Conservation (phyloP, 345 rosid genomes). For the Lumnitzera racemosa region DNA sequence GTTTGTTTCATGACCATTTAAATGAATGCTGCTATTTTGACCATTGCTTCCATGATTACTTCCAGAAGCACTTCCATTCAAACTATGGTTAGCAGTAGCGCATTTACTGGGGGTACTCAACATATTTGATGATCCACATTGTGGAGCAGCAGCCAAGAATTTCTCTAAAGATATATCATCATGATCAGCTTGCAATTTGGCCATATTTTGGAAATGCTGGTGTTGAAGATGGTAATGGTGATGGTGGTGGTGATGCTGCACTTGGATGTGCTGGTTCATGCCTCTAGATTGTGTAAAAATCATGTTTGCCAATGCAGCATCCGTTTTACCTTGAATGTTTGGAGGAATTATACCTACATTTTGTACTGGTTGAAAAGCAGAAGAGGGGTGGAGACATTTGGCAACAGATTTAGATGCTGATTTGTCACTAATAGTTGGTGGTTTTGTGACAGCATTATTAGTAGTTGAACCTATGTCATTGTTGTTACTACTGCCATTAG, state of each 20-base stretch:
- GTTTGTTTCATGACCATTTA: slow-evolving; percentile 22
- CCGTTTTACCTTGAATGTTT: slow-evolving; percentile 13
- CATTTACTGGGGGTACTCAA: slow-evolving; percentile 14
- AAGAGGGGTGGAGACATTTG: slow-evolving; percentile 20
- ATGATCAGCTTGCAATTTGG: slow-evolving; percentile 11
- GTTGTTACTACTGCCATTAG: slow-evolving; percentile 40
- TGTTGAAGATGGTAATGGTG: slow-evolving; percentile 26
- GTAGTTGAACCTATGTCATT: slow-evolving; percentile 33
- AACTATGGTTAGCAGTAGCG: slow-evolving; percentile 19
- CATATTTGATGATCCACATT: slow-evolving; percentile 27
- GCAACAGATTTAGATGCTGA: slow-evolving; percentile 16
- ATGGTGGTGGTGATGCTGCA: slow-evolving; percentile 32
- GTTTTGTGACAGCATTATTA: slow-evolving; percentile 24
- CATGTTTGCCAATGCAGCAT: slow-evolving; percentile 11
- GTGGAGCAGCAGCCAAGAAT: slow-evolving; percentile 17
- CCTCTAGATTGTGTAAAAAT: slow-evolving; percentile 14
- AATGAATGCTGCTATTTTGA: slow-evolving; percentile 23
- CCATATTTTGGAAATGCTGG: slow-evolving; percentile 21
- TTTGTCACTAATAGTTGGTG: slow-evolving; percentile 13
- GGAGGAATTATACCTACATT: slow-evolving; percentile 15
- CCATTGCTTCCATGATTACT: slow-evolving; percentile 45
- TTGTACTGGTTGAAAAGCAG: slow-evolving; percentile 23
- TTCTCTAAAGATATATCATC: slow-evolving; percentile 18
- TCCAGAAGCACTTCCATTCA: slow-evolving; percentile 34
- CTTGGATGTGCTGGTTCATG: slow-evolving; percentile 23